Percentiles rank a stretch among this genome's conserved stretches.
Conservation (phyloP, 2,329 filamentous ascomycete species). For the Colletotrichum liaoningense region DNA sequence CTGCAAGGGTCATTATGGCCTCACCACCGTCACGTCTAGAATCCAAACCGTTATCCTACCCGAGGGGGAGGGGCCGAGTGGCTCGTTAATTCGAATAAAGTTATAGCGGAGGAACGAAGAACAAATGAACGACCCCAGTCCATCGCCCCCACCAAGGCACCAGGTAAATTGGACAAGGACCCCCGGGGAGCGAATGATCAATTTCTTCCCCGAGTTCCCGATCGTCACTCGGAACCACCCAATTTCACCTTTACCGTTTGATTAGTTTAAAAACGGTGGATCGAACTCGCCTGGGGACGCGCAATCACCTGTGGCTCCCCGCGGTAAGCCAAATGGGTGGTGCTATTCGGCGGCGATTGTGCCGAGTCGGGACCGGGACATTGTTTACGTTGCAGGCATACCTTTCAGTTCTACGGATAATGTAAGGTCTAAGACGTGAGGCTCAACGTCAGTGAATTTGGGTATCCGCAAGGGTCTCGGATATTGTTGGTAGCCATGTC, state of each 20-base stretch:
- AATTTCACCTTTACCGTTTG: not conserved
- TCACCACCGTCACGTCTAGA: no score
- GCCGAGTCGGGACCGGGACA: not conserved
- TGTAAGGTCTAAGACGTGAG: not conserved
- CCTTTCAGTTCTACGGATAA: no score
- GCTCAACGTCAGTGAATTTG: not conserved
- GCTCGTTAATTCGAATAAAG: slow-evolving; percentile 8
- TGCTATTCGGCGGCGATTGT: not conserved
- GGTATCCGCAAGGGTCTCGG: no score
- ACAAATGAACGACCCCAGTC: not conserved
- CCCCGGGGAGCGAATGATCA: not conserved
- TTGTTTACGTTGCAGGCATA: not conserved
- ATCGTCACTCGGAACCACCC: not conserved
- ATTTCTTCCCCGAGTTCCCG: not conserved
- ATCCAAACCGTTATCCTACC: not conserved
- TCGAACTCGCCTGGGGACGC: not conserved
- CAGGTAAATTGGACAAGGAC: not conserved
- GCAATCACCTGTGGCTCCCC: slow-evolving; percentile 3
- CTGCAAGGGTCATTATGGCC: no score
- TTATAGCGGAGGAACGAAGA: not conserved
- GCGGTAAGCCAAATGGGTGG: not conserved
- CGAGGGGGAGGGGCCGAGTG: no score
- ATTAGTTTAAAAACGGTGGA: not conserved
- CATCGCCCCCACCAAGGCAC: not conserved
- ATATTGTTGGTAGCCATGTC: not conserved